Evolutionary conservation across 2,329 filamentous ascomycete genomes (phyloP).

Genomic region (Tolypocladium paradoxum): DNA sequence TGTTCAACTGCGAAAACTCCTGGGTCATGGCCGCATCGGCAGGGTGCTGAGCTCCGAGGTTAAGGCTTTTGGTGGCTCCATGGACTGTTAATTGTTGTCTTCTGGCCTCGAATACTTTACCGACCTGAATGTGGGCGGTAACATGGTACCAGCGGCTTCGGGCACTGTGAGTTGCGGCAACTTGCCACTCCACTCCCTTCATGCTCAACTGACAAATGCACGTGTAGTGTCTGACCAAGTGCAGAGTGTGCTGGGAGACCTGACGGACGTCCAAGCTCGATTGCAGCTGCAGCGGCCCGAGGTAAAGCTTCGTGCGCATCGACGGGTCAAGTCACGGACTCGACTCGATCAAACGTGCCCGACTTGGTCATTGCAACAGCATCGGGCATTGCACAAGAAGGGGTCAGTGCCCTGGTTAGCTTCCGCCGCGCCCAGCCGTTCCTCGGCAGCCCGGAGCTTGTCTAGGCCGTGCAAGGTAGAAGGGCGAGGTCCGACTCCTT

Average conservation of each 20-base stretch:
- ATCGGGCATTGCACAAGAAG: slow-evolving; percentile 8
- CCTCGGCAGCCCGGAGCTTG: slow-evolving; percentile 30
- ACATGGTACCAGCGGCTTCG: slow-evolving; percentile 30
- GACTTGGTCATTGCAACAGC: slow-evolving; percentile 24
- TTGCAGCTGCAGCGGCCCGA: slow-evolving; percentile 34
- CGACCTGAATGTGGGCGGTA: slow-evolving; percentile 35
- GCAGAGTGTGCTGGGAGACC: slow-evolving; percentile 34
- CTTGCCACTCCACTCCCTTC: neutral
- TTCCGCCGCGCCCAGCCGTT: slow-evolving; percentile 39
- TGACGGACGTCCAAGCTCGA: slow-evolving; percentile 24
- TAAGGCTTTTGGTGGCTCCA: slow-evolving; percentile 24
- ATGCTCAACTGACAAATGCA: slow-evolving; percentile 1
- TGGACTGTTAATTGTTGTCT: slow-evolving; percentile 19
- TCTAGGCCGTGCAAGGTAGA: slow-evolving; percentile 41
- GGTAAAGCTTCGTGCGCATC: slow-evolving; percentile 21
- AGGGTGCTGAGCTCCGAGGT: slow-evolving; percentile 40
- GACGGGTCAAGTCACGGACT: slow-evolving; percentile 20
- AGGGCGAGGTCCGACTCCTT: slow-evolving; percentile 35
- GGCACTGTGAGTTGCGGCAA: slow-evolving; percentile 26
- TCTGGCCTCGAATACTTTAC: slow-evolving; percentile 35
- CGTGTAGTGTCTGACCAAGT: slow-evolving; percentile 32
- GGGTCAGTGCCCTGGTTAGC: slow-evolving; percentile 31
- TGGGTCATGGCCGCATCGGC: slow-evolving; percentile 36
- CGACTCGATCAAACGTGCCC: slow-evolving; percentile 28
- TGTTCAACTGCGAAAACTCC: slow-evolving; percentile 30